Evolutionary conservation across 2,329 filamentous ascomycete species (phyloP).

Genomic region (Chaetomium sp.): DNA sequence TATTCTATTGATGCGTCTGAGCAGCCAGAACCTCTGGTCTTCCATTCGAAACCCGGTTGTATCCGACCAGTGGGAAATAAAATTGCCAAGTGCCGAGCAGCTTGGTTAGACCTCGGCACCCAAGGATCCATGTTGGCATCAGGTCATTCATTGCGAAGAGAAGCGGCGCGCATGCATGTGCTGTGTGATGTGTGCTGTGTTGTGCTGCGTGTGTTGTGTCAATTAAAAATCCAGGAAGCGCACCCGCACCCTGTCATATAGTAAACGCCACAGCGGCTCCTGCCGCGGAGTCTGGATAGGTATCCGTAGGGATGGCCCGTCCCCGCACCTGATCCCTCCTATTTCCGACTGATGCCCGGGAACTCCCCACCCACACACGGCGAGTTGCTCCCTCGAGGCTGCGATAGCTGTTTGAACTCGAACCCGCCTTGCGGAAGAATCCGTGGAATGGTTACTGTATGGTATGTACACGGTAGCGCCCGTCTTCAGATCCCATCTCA

Average conservation of each 20-base stretch:
- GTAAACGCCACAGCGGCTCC: background rate
- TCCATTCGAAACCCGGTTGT: background rate
- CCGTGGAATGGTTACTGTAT: too few relatives aligned
- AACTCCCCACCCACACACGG: background rate
- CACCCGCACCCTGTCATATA: background rate
- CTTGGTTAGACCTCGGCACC: conserved; percentile 21
- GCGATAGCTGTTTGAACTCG: too few relatives aligned
- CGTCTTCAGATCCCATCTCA: too few relatives aligned
- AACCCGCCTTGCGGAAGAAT: too few relatives aligned
- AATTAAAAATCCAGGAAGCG: background rate
- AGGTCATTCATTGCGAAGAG: conserved; percentile 3
- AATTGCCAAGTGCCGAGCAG: conserved; percentile 25
- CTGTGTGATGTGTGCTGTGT: background rate
- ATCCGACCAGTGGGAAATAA: background rate
- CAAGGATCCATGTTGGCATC: conserved; percentile 4
- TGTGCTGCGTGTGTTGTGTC: background rate
- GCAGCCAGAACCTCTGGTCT: background rate
- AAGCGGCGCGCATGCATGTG: background rate
- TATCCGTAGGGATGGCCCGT: background rate
- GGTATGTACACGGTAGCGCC: too few relatives aligned
- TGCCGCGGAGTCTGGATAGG: background rate
- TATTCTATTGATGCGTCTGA: background rate
- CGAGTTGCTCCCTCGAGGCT: background rate
- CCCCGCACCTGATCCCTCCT: background rate
- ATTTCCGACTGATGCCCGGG: background rate